Evolutionary conservation across 2,329 filamentous ascomycete genomes (phyloP), one percentile per base, ranked within the genome.

Genomic region (Camillea tinctor): DNA sequence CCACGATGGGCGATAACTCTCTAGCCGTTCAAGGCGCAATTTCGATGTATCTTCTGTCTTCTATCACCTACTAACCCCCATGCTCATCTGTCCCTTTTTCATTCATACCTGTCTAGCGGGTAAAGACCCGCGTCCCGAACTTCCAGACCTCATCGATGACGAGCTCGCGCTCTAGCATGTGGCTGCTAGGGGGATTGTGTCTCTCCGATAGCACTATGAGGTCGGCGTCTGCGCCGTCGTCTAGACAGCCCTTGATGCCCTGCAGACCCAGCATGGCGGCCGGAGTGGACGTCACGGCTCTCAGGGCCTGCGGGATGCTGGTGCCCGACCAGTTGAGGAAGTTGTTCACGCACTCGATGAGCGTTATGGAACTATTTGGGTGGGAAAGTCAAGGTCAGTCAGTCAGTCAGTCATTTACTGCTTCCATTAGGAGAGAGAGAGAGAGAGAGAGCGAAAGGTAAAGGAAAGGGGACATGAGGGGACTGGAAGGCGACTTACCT

Each of bases 281-380:
- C 0, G 92, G 92, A 0, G 91, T 93, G 36, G 84, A 79, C 0
- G 92, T 95, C 26, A 93, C 91, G 8, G 90, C 84, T 64, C 83
- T 84, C 52, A 95, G 75, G 1, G 88, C 90, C 69, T 88, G 83
- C 0, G 89, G 85, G 40, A 93, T 82, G 40, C 81, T 82, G 4
- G 85, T 83, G 15, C 88, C 89, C 1, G 88, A 88, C 88, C 89
- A 94, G 60, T 83, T 83, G 66, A 92, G 79, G 73, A 95, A 93
- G 74, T 95, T 95, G 71, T 87, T 89, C 57, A 93, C 86, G 68
- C 92, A 95, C 68, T 94, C 89, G 49, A 93, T 83, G n/a, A 96
- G 80, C 6, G 88, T 88, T 56, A 88, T 87, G 50, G 87, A 87
- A 67, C 86, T 89, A 52, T 60, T 19, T n/a, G n/a, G 17, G 30